Evolutionary conservation across 345 rosid species (phyloP).

Genomic region (Moringa oleifera): DNA sequence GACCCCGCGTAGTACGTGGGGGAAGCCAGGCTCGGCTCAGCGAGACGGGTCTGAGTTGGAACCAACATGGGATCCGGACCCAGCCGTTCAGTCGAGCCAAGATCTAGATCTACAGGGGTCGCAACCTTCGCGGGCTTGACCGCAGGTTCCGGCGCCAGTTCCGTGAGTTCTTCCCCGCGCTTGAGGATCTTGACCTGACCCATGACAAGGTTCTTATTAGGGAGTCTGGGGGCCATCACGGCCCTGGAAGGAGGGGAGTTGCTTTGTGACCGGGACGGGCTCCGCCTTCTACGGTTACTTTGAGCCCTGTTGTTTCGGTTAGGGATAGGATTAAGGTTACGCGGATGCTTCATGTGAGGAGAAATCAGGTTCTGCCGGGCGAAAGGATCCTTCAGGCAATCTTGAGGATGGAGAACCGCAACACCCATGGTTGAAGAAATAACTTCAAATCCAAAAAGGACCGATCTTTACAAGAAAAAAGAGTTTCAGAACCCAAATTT

Average conservation of each 20-base stretch:
- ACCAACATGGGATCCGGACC: constrained; percentile 32
- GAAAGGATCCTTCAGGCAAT: constrained; percentile 32
- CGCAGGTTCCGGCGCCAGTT: not conserved
- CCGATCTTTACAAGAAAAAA: too few relatives aligned
- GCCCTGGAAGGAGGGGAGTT: constrained; percentile 17
- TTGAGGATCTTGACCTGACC: constrained; percentile 65
- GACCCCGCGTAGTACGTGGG: constrained; percentile 65
- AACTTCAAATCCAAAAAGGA: too few relatives aligned
- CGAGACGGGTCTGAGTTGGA: constrained; percentile 24
- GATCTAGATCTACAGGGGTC: constrained; percentile 21
- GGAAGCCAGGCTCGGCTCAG: constrained; percentile 16
- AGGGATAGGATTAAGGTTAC: constrained; percentile 22
- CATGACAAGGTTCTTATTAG: constrained; percentile 20
- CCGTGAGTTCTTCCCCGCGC: constrained; percentile 51
- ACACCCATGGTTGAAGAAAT: constrained; percentile 42
- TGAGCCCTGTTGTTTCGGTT: constrained; percentile 25
- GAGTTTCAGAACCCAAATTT: too few relatives aligned
- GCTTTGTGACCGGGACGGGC: constrained; percentile 25
- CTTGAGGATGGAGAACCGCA: constrained; percentile 56
- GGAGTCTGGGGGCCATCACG: not conserved
- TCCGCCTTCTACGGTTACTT: constrained; percentile 38
- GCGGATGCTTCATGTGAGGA: constrained; percentile 26
- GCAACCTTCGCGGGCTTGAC: not conserved
- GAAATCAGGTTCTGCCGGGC: constrained; percentile 14
- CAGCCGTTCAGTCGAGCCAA: constrained; percentile 26